These are phyloP conservation scores for Magnolia kwangsiensis DNA, from an alignment of 164 flowering plant species.

Conservation along the genomic window DNA sequence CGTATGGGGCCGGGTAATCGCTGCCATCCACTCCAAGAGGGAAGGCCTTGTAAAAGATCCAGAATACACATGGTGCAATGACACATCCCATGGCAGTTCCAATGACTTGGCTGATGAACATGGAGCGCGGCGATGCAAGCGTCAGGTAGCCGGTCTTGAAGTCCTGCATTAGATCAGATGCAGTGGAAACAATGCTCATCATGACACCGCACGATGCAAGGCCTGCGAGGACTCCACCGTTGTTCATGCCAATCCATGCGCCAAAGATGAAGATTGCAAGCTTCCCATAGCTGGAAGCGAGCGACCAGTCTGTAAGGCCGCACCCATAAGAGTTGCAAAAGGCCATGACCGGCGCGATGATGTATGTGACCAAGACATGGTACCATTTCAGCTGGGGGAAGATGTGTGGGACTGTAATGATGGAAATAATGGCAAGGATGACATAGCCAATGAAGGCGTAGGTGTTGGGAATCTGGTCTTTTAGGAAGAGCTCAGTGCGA, in stretches of 20 bases:
- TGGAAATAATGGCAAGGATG: slow-evolving; percentile 20
- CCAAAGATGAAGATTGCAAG: slow-evolving; percentile 31
- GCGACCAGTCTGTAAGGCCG: slow-evolving; percentile 43
- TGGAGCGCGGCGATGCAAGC: slow-evolving; percentile 32
- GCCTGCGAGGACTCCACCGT: slow-evolving; percentile 32
- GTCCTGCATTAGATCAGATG: slow-evolving; percentile 40
- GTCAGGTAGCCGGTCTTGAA: slow-evolving; percentile 39
- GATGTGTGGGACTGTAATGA: slow-evolving; percentile 21
- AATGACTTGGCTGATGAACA: slow-evolving; percentile 32
- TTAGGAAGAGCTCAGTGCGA: slow-evolving; percentile 24
- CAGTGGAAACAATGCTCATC: slow-evolving; percentile 42
- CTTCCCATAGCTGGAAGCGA: slow-evolving; percentile 37
- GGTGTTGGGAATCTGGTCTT: slow-evolving; percentile 28
- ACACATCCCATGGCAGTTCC: slow-evolving; percentile 34
- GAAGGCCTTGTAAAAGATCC: slow-evolving; percentile 34
- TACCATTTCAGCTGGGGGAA: slow-evolving; percentile 37
- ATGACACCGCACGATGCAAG: slow-evolving; percentile 34
- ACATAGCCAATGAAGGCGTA: slow-evolving; percentile 23
- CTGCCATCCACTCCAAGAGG: slow-evolving; percentile 16
- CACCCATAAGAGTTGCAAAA: slow-evolving; percentile 43
- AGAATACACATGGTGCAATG: slow-evolving; percentile 25
- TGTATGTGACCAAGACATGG: slow-evolving; percentile 23
- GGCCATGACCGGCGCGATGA: slow-evolving; percentile 36
- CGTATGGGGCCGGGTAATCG: slow-evolving; percentile 30
- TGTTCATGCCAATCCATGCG: slow-evolving; percentile 23